A percentile compares a stretch with the other conserved stretches of the same genome.
Conservation (phyloP, 2,329 filamentous ascomycete genomes). For the Dactylellina haptotyla region DNA sequence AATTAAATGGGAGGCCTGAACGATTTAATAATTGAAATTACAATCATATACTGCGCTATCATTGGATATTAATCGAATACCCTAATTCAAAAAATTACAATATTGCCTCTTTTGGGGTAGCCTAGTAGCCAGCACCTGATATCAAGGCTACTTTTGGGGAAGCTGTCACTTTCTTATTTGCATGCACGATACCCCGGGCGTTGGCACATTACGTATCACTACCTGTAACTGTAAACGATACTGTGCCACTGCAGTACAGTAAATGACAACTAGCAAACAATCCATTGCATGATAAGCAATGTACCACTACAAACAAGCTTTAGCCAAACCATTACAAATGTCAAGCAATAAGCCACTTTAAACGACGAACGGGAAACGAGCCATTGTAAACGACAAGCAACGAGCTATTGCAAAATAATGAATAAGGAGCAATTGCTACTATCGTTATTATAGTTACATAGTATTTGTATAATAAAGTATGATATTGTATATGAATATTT, state of each 20-base stretch:
- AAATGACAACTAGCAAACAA: constrained; percentile 22
- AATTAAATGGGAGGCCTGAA: no score
- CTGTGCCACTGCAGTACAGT: constrained; percentile 17
- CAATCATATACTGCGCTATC: no score
- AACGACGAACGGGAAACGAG: no score
- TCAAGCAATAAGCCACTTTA: background rate
- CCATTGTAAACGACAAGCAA: constrained; percentile 3
- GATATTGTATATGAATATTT: constrained; percentile 24
- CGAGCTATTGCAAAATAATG: constrained; percentile 19
- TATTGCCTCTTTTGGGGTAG: no score
- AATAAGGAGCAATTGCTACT: constrained; percentile 10
- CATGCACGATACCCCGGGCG: no score
- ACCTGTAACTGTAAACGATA: constrained; percentile 16
- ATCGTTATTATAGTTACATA: constrained; percentile 21
- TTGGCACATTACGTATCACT: no score
- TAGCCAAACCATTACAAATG: constrained; percentile 3
- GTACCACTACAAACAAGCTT: constrained; percentile 16
- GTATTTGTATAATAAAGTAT: constrained; percentile 23
- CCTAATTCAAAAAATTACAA: no score
- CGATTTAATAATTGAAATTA: no score
- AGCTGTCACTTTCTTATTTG: no score
- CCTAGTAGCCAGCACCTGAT: no score
- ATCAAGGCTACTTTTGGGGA: no score
- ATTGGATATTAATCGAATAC: no score
- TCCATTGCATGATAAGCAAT: constrained; percentile 14